phyloP scores from a whole-genome alignment of 805 yeast genomes.

The Metschnikowia corniflorae region DNA sequence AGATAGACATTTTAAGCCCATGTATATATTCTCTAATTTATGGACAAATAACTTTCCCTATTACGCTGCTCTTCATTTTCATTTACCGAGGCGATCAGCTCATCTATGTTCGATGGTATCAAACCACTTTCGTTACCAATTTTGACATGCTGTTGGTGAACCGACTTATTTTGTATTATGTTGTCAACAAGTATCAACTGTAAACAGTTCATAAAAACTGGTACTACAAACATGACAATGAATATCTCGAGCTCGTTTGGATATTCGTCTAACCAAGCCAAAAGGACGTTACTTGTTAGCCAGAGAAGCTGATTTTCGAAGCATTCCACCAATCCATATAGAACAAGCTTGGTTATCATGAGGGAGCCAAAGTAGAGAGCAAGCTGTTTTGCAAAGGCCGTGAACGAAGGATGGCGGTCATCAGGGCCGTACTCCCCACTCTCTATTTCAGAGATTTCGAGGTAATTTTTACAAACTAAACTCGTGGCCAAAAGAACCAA shows the following conservation, averaged over 20 bases:
- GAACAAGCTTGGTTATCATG: conserved; percentile 60
- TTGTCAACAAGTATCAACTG: conserved; percentile 73
- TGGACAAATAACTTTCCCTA: conserved; percentile 2
- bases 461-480: conserved; percentile 40
- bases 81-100: neutral
- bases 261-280: conserved; percentile 79
- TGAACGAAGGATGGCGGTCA: conserved; percentile 51
- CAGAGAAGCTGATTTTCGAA: conserved; percentile 51
- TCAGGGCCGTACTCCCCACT: conserved; percentile 62
- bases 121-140: conserved; percentile 1
- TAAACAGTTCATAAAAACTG: conserved; percentile 67
- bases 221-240: conserved; percentile 81
- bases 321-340: conserved; percentile 60
- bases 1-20: neutral
- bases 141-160: conserved; percentile 31
- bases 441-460: conserved; percentile 37
- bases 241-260: conserved; percentile 77
- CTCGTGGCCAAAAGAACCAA: conserved; percentile 47
- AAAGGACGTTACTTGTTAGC: conserved; percentile 63
- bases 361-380: conserved; percentile 61
- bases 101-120: conserved; percentile 5
- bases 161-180: conserved; percentile 56
- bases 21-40: conserved; percentile 4
- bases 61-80: neutral
- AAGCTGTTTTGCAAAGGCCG: conserved; percentile 69